Evolutionary conservation across 805 yeast genomes (phyloP).

Genomic region (Hanseniaspora mollemarum): DNA sequence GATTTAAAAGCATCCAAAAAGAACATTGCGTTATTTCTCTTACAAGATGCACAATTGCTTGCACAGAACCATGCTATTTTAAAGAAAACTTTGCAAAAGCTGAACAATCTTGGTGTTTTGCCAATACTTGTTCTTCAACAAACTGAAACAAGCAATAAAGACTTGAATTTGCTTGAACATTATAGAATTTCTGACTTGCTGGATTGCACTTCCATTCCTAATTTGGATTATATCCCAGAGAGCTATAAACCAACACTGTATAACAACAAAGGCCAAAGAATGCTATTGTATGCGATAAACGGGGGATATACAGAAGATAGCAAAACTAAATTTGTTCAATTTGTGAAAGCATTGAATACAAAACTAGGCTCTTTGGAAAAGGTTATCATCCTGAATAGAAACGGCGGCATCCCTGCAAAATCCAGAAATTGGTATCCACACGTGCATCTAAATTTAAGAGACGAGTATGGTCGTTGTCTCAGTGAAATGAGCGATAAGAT

Average conservation of each 20-base stretch:
- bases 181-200: conserved; percentile 27
- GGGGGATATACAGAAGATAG: not conserved
- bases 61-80: conserved; percentile 14
- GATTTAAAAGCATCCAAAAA: conserved; percentile 22
- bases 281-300: conserved; percentile 30
- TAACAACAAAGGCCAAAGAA: conserved; percentile 32
- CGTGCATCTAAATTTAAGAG: conserved; percentile 72
- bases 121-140: conserved; percentile 54
- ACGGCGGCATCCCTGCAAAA: conserved; percentile 84
- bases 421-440: conserved; percentile 76
- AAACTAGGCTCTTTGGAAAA: conserved; percentile 59
- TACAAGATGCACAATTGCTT: conserved; percentile 22
- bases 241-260: conserved; percentile 46
- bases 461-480: conserved; percentile 59
- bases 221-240: conserved; percentile 51
- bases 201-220: conserved; percentile 25
- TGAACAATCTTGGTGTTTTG: conserved; percentile 45
- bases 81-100: conserved; percentile 19
- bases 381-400: conserved; percentile 60
- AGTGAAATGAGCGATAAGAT: conserved; percentile 41
- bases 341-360: conserved; percentile 4
- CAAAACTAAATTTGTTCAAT: not conserved
- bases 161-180: conserved; percentile 17
- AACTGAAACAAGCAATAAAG: conserved; percentile 13
- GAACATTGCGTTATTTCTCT: conserved; percentile 25